A percentile compares a stretch with the other conserved stretches of the same genome.
phyloP scores from a whole-genome alignment of 345 rosid genomes.

The Euphorbia lathyris region DNA sequence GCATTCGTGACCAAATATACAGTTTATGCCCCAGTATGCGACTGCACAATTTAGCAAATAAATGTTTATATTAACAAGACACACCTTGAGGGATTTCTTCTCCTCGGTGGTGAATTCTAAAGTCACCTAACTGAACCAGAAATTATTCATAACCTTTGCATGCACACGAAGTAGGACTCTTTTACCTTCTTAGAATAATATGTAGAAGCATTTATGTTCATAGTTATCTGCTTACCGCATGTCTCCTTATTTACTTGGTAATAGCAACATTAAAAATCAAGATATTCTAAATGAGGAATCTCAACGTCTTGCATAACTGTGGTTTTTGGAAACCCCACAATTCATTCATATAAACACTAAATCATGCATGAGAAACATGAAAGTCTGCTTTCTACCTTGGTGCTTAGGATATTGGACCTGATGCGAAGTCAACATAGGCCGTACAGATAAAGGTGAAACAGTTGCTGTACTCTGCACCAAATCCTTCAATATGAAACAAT shows the following conservation, averaged over 20 bases:
- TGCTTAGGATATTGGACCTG: slow-evolving; percentile 47
- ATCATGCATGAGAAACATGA: background rate
- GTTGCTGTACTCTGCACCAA: slow-evolving; percentile 48
- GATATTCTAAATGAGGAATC: background rate
- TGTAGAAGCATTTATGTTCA: too few species aligned
- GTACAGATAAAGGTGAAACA: slow-evolving; percentile 42
- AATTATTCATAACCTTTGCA: too few species aligned
- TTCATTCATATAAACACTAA: background rate
- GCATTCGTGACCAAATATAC: too few species aligned
- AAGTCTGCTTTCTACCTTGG: slow-evolving; percentile 23
- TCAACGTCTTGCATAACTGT: background rate
- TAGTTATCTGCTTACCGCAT: too few species aligned
- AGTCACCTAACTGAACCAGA: background rate
- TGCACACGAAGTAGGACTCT: too few species aligned
- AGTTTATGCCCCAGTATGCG: too few species aligned
- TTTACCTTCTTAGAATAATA: too few species aligned
- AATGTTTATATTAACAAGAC: background rate
- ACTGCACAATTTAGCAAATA: background rate
- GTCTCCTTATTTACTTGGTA: too few species aligned
- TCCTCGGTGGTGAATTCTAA: background rate
- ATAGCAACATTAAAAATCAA: background rate
- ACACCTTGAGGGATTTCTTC: background rate
- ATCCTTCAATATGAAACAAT: slow-evolving; percentile 46
- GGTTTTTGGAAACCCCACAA: background rate
- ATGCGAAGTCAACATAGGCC: slow-evolving; percentile 46